Evolutionary conservation across 2,329 filamentous ascomycete genomes (phyloP), one percentile per base, ranked within the genome.

Genomic region (Keithomyces neogunnii): DNA sequence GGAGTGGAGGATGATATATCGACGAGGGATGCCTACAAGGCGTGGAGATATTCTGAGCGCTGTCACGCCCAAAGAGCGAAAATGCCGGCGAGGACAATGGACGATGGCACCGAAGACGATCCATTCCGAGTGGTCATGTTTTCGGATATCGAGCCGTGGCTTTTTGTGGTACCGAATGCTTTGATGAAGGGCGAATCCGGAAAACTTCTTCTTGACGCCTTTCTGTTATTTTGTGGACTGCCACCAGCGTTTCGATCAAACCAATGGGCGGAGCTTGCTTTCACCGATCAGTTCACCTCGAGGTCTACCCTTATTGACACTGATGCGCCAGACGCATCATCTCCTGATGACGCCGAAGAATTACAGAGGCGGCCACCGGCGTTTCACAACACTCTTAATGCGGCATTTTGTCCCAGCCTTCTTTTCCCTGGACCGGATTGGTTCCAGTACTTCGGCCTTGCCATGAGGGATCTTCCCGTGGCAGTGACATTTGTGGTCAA

Each of bases 121-220:
- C 87, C 89, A 0, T 95, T 87, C 57, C 80, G 90, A 36, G 81
- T 93, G 3, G 79, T 96, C 45, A 80, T 96, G 61, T 90, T 84
- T 58, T 80, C 82, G 0, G 93, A 97, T 63, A 73, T 96, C 26
- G 71, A 81, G 55, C 74, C 79, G 0, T 74, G 86, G 31, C 62
- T 95, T 2, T 69, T 82, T 33, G 60, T 69, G 47, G 65, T 85
- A 4, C 78, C 80, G 0, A 48, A 56, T 0, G 33, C 50, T 4
- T 62, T 62, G 30, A 57, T 74, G 52, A 50, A 62, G 51, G 53
- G 33, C 26, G 3, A 53, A 2, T 61, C 79, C 1, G 66, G 63
- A 6, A 60, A 66, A 8, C 64, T 76, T 31, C 66, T 95, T 0
- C 50, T 93, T 26, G 80, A 91, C 59, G 82, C 84, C 3, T 90